These are phyloP conservation scores for Rhodotorula babjevae DNA, from an alignment of 768 basidiomycete species.

Conservation along the genomic window DNA sequence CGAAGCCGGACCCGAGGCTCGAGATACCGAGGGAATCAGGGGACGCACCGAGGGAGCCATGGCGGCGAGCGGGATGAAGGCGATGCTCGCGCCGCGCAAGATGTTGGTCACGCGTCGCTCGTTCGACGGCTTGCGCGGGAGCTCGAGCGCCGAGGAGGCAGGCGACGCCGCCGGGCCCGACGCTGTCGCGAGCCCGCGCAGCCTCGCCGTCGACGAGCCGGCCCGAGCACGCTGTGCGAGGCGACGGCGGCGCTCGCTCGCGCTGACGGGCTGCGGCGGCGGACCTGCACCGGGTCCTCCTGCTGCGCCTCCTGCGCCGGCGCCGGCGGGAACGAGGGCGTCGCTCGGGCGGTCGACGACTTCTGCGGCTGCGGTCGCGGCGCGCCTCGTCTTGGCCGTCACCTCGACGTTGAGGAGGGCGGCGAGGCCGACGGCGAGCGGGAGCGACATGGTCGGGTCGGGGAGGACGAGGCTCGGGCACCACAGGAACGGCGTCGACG, in stretches of 20 bases:
- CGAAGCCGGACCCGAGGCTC: too few species aligned
- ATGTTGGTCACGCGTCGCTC: conserved; percentile 39
- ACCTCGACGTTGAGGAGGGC: conserved; percentile 48
- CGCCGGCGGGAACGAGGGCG: neutral
- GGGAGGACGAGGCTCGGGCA: conserved; percentile 44
- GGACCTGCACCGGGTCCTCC: too few species aligned
- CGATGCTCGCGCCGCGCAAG: conserved; percentile 44
- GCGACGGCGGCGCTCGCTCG: neutral
- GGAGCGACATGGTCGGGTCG: conserved; percentile 45
- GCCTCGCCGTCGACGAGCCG: neutral
- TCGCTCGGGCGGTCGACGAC: neutral
- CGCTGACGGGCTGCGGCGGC: neutral
- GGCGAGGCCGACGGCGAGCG: conserved; percentile 45
- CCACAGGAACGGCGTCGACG: conserved; percentile 39
- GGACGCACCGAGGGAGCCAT: conserved; percentile 47
- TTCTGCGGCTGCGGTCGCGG: neutral
- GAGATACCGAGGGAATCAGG: neutral
- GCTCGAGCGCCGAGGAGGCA: neutral
- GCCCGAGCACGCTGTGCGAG: neutral
- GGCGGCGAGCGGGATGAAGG: conserved; percentile 46
- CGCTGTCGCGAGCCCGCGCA: neutral
- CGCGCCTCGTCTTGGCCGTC: conserved; percentile 31
- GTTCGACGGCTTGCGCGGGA: conserved; percentile 3
- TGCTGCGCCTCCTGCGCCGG: neutral
- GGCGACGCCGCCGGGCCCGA: neutral